A percentile compares a stretch with the other conserved stretches of the same genome.
These are phyloP conservation scores for Rhynchosporium graminicola DNA, from an alignment of 2,329 filamentous ascomycete genomes.

Conservation along the genomic window DNA sequence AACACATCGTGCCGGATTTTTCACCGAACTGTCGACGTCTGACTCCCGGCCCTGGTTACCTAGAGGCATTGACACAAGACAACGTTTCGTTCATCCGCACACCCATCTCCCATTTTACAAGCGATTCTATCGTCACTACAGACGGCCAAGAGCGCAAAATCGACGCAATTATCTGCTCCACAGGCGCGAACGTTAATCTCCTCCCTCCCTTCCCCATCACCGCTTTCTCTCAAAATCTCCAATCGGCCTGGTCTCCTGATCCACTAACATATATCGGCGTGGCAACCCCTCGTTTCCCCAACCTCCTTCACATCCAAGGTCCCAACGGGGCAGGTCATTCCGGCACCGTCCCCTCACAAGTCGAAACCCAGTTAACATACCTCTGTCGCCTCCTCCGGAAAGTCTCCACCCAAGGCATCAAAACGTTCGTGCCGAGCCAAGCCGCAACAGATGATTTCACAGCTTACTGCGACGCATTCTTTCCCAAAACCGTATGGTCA, in stretches of 20 bases:
- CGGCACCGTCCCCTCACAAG: slow-evolving; percentile 66
- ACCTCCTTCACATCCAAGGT: slow-evolving; percentile 64
- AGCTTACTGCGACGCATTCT: slow-evolving; percentile 59
- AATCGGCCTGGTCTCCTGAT: slow-evolving; percentile 56
- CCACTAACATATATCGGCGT: slow-evolving; percentile 69
- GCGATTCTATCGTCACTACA: slow-evolving; percentile 58
- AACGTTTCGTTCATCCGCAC: slow-evolving; percentile 64
- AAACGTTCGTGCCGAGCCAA: slow-evolving; percentile 56
- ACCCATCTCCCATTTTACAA: slow-evolving; percentile 58
- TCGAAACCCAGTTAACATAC: slow-evolving; percentile 67
- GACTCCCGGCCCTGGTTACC: slow-evolving; percentile 57
- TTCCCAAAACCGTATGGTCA: slow-evolving; percentile 54
- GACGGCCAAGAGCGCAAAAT: slow-evolving; percentile 59
- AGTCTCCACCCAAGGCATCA: slow-evolving; percentile 64
- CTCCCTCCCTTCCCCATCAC: slow-evolving; percentile 62
- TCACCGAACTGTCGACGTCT: slow-evolving; percentile 47
- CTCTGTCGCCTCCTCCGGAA: slow-evolving; percentile 69
- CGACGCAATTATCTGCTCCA: slow-evolving; percentile 68
- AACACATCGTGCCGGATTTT: slow-evolving; percentile 44
- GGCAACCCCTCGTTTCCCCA: slow-evolving; percentile 65
- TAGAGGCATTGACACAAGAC: slow-evolving; percentile 61
- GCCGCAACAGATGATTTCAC: slow-evolving; percentile 65
- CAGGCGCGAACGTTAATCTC: slow-evolving; percentile 63
- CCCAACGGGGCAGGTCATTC: slow-evolving; percentile 60
- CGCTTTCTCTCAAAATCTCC: slow-evolving; percentile 55